Evolutionary conservation across 495 filamentous ascomycete species (phyloP).

Genomic region (Tuber aestivum): DNA sequence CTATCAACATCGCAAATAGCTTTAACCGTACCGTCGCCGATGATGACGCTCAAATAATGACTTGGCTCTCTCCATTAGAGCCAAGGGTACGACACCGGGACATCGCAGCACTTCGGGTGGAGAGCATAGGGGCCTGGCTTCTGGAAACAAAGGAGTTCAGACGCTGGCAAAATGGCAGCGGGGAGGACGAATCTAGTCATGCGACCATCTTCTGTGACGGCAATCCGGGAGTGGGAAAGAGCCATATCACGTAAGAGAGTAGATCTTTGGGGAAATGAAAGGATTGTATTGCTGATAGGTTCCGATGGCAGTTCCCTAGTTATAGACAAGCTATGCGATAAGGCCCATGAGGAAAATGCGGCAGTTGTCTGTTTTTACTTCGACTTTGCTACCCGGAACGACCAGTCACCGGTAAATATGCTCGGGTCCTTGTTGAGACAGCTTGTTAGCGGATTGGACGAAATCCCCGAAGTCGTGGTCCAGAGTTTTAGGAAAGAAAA

Average conservation of each 20-base stretch:
- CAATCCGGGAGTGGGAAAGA: not conserved
- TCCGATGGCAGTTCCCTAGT: too few species aligned
- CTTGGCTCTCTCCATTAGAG: not conserved
- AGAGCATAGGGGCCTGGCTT: not conserved
- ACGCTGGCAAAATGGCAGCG: not conserved
- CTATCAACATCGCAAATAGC: too few species aligned
- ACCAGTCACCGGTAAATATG: too few species aligned
- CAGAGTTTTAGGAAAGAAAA: not conserved
- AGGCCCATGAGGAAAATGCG: too few species aligned
- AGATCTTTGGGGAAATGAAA: not conserved
- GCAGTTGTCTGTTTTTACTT: too few species aligned
- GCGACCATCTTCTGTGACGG: not conserved
- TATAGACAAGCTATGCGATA: too few species aligned
- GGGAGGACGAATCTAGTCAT: not conserved
- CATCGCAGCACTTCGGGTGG: not conserved
- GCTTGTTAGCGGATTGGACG: not conserved
- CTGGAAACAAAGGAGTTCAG: not conserved
- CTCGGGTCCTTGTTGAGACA: not conserved
- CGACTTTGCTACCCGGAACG: too few species aligned
- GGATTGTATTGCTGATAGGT: not conserved
- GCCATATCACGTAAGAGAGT: not conserved
- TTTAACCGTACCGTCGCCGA: not conserved
- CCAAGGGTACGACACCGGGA: not conserved
- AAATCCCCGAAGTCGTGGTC: not conserved
- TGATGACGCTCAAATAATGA: not conserved